Conservation (phyloP, 2,329 filamentous ascomycete species). For the Penicillium occitanis region DNA sequence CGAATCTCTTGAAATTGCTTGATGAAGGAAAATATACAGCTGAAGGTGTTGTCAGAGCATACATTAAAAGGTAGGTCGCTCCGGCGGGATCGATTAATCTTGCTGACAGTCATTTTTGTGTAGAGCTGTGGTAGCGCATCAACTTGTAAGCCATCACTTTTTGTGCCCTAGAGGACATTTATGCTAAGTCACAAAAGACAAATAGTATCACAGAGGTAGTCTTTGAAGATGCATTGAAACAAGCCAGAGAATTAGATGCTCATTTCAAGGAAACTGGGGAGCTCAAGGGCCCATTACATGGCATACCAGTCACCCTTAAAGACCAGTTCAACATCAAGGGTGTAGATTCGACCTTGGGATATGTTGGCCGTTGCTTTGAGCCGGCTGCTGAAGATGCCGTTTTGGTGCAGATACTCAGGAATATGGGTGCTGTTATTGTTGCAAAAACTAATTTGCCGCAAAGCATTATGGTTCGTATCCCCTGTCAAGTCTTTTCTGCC, state of each 20-base stretch:
- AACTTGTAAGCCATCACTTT: conserved; percentile 23
- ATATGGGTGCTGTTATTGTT: conserved; percentile 53
- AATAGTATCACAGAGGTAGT: conserved; percentile 37
- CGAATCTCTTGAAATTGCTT: conserved; percentile 25
- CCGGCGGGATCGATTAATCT: background rate
- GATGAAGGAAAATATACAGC: conserved; percentile 30
- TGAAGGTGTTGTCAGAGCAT: conserved; percentile 32
- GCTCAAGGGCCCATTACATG: conserved; percentile 50
- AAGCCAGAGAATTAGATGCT: conserved; percentile 25
- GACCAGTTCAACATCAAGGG: conserved; percentile 61
- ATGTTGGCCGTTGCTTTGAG: conserved; percentile 39
- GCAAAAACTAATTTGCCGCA: conserved; percentile 57
- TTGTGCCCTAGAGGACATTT: background rate
- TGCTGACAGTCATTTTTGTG: background rate
- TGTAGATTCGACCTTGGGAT: conserved; percentile 55
- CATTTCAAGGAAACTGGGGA: conserved; percentile 34
- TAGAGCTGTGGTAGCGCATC: conserved; percentile 30
- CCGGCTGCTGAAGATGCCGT: conserved; percentile 39
- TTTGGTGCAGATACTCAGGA: conserved; percentile 16
- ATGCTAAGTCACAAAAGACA: conserved; percentile 29
- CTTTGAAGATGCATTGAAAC: conserved; percentile 27
- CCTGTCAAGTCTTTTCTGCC: background rate
- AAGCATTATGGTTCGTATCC: conserved; percentile 56
- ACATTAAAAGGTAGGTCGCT: conserved; percentile 36
- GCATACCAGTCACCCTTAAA: conserved; percentile 55